A percentile compares a stretch with the other conserved stretches of the same genome.
Evolutionary conservation across 2,329 filamentous ascomycete species (phyloP).

Genomic region (Periconia sp.): DNA sequence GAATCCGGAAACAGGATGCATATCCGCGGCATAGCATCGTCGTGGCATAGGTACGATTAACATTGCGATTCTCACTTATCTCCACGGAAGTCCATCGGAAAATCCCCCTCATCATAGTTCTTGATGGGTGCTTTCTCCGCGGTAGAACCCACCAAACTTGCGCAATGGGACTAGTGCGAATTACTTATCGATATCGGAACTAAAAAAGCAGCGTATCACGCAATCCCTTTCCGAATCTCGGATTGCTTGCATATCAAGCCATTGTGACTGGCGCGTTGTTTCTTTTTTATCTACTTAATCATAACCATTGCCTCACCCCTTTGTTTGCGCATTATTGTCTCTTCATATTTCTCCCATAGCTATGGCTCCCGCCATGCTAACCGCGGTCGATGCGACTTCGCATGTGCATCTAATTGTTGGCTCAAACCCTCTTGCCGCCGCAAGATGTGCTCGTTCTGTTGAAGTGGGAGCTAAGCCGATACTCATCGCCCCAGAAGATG

Average conservation of each 20-base stretch:
- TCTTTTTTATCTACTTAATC: neutral
- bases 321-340: neutral
- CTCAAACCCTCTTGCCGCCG: constrained; percentile 81
- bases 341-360: constrained; percentile 1
- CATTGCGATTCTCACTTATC: neutral
- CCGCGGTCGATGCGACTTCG: constrained; percentile 68
- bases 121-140: constrained; percentile 1
- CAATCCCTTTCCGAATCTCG: neutral
- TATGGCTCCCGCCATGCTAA: constrained; percentile 64
- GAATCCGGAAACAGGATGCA: neutral
- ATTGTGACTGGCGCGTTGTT: neutral
- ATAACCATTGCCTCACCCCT: neutral
- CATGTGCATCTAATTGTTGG: constrained; percentile 86
- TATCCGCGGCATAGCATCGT: neutral
- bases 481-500: constrained; percentile 70
- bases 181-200: constrained; percentile 38
- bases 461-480: constrained; percentile 80
- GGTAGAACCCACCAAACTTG: neutral
- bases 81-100: constrained; percentile 1
- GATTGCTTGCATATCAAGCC: neutral
- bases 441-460: constrained; percentile 77
- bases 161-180: constrained; percentile 18
- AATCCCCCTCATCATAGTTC: neutral
- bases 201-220: constrained; percentile 17
- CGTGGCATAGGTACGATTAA: neutral